A percentile compares a stretch with the other conserved stretches of the same genome.
phyloP scores from a whole-genome alignment of 768 basidiomycete genomes.

The Xerocomellus amylosporus region DNA sequence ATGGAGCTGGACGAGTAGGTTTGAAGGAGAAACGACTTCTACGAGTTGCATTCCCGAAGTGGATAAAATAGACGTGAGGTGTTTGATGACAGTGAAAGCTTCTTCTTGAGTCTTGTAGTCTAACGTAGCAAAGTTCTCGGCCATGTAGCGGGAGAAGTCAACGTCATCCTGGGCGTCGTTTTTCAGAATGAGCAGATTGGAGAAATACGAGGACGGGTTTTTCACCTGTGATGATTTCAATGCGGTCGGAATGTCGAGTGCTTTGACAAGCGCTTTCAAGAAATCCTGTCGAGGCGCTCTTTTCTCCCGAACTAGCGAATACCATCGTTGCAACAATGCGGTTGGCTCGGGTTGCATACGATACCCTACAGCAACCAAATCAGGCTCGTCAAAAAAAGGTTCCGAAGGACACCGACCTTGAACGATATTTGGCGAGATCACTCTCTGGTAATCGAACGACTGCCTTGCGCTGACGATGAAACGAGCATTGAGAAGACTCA shows the following conservation, averaged over 20 bases:
- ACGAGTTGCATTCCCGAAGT: conserved; percentile 81
- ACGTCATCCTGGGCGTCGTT: conserved; percentile 61
- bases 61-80: conserved; percentile 71
- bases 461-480: conserved; percentile 77
- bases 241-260: conserved; percentile 70
- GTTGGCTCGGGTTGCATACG: conserved; percentile 59
- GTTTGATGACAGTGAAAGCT: conserved; percentile 78
- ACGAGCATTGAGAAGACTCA: conserved; percentile 83
- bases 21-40: conserved; percentile 67
- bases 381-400: background rate
- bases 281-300: conserved; percentile 83
- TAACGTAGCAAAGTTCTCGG: conserved; percentile 88
- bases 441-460: conserved; percentile 82
- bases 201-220: background rate
- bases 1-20: conserved; percentile 63
- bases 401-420: conserved; percentile 44
- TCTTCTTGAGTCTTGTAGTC: conserved; percentile 98
- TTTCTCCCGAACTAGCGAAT: conserved; percentile 87
- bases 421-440: conserved; percentile 44
- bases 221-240: conserved; percentile 57
- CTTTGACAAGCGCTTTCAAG: conserved; percentile 74
- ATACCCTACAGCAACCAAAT: conserved; percentile 47
- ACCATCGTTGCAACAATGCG: conserved; percentile 89
- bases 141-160: conserved; percentile 87
- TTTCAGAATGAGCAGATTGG: background rate